Conservation (phyloP, 805 yeast species). For the Torulaspora quercuum region DNA sequence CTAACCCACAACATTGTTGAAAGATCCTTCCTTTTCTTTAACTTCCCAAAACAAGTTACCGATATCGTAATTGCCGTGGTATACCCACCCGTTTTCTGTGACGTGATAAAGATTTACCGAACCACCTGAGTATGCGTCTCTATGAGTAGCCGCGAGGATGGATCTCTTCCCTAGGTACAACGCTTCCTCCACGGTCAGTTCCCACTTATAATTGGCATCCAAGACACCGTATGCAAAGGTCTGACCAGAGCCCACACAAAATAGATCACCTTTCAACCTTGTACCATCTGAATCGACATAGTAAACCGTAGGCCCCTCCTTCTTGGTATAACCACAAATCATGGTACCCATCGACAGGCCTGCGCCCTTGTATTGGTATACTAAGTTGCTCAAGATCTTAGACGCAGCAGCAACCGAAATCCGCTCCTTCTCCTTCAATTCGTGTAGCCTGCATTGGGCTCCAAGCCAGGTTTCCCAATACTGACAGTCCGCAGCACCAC, state of each 20-base stretch:
- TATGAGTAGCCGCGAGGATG: conserved; percentile 94
- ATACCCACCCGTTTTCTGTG: conserved; percentile 90
- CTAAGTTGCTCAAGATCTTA: conserved; percentile 84
- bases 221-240: conserved; percentile 98
- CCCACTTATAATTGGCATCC: conserved; percentile 91
- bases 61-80: conserved; percentile 92
- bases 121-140: conserved; percentile 98
- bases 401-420: conserved; percentile 96
- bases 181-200: conserved; percentile 88
- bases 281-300: conserved; percentile 98
- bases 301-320: conserved; percentile 92
- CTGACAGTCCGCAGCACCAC: conserved; percentile 99
- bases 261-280: conserved; percentile 87
- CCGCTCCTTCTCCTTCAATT: conserved; percentile 89
- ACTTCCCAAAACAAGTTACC: conserved; percentile 89
- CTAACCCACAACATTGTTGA: conserved; percentile 66
- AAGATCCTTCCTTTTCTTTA: conserved; percentile 83
- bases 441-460: conserved; percentile 91
- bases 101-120: conserved; percentile 91
- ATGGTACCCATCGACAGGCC: conserved; percentile 99
- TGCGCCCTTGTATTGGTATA: conserved; percentile 92
- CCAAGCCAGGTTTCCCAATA: conserved; percentile 99
- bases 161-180: conserved; percentile 91
- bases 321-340: conserved; percentile 95
- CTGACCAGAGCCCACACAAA: conserved; percentile 98